phyloP scores from a whole-genome alignment of 805 yeast genomes.

The Spathaspora passalidarum region DNA sequence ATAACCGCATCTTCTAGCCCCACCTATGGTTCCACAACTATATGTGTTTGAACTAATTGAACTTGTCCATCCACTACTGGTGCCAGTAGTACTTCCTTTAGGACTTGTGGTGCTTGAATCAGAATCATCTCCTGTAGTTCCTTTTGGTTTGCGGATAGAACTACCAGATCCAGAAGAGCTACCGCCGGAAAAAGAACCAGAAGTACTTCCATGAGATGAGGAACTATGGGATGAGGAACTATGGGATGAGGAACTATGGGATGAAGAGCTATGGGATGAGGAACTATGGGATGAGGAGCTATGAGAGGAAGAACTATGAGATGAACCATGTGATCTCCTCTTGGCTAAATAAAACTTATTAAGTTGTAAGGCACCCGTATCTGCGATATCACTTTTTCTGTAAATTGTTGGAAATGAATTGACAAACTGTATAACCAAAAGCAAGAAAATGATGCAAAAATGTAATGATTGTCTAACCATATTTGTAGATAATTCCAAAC shows the following conservation, averaged over 20 bases:
- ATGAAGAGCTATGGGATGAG: too few relatives aligned
- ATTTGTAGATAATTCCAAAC: not conserved
- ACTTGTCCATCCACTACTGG: not conserved
- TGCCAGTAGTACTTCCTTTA: too few relatives aligned
- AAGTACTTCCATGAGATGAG: not conserved
- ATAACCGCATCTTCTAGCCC: constrained; percentile 1
- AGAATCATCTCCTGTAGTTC: not conserved
- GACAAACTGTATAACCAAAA: not conserved
- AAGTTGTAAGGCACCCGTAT: too few relatives aligned
- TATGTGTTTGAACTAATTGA: not conserved
- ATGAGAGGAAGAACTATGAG: not conserved
- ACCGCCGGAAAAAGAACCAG: not conserved
- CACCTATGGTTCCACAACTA: not conserved
- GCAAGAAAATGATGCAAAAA: not conserved
- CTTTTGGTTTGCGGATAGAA: not conserved
- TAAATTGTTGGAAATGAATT: not conserved
- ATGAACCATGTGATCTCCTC: not conserved
- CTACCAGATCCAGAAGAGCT: not conserved
- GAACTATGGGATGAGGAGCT: too few relatives aligned
- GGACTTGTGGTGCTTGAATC: not conserved
- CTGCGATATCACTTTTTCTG: too few relatives aligned
- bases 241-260: too few relatives aligned
- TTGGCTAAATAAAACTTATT: too few relatives aligned
- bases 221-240: too few relatives aligned
- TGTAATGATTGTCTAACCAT: not conserved